Evolutionary conservation across 2,329 filamentous ascomycete genomes (phyloP).

Genomic region (Zasmidium citrigriseum): DNA sequence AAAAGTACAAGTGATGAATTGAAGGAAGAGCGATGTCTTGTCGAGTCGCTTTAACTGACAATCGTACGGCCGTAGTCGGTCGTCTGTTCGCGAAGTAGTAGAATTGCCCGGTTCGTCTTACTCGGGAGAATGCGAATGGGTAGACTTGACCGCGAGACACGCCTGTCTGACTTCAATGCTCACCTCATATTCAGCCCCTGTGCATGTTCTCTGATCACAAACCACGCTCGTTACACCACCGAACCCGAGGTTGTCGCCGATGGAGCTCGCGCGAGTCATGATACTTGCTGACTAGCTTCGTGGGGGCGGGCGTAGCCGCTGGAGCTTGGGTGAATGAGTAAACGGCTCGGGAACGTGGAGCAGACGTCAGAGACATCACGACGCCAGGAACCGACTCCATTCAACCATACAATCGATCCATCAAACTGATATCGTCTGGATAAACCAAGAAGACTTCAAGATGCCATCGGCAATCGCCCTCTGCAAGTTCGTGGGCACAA

Average conservation of each 20-base stretch:
- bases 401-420: not conserved
- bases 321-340: not conserved
- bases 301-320: no score
- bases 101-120: no score
- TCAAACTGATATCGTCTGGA: not conserved
- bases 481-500: slow-evolving; percentile 90
- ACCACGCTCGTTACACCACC: not conserved
- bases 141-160: no score
- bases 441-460: slow-evolving; percentile 12
- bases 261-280: slow-evolving; percentile 2
- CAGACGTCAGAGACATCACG: not conserved
- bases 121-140: no score
- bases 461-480: slow-evolving; percentile 63
- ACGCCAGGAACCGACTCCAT: not conserved
- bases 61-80: not conserved
- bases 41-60: not conserved
- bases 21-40: not conserved
- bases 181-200: not conserved
- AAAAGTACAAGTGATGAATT: not conserved
- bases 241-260: not conserved
- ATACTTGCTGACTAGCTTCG: not conserved
- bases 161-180: no score
- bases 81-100: not conserved
- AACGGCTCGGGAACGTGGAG: not conserved
- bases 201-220: not conserved